phyloP scores from a whole-genome alignment of 148 eudicot species.

The Fagopyrum tataricum region DNA sequence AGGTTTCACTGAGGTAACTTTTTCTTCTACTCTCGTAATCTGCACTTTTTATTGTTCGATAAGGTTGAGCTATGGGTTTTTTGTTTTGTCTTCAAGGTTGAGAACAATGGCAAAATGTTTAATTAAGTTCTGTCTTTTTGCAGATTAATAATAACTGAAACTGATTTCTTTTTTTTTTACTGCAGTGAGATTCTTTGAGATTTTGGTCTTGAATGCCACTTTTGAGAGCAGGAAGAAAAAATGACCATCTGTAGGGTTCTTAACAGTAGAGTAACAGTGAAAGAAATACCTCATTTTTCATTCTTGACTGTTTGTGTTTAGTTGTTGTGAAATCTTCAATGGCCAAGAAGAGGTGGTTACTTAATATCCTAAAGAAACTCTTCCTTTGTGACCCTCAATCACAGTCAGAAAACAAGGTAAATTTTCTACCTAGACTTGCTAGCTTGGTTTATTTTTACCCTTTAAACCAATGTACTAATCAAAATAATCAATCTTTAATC shows the following conservation, averaged over 20 bases:
- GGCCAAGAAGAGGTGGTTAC: slow-evolving; percentile 69
- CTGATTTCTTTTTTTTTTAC: not conserved
- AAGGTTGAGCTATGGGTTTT: not conserved
- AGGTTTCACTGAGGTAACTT: not conserved
- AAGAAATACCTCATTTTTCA: not conserved
- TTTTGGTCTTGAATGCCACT: slow-evolving; percentile 9
- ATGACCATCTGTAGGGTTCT: not conserved
- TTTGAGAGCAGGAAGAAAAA: not conserved
- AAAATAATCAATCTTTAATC: not conserved
- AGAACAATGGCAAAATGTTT: not conserved
- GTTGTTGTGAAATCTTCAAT: slow-evolving; percentile 23
- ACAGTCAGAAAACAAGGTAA: slow-evolving; percentile 40
- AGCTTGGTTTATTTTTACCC: too few species aligned
- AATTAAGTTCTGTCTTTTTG: not conserved
- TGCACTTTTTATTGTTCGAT: not conserved
- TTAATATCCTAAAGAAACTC: slow-evolving; percentile 53
- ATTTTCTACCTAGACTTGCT: not conserved
- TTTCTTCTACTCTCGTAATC: not conserved
- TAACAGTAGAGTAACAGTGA: not conserved
- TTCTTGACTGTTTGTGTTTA: not conserved
- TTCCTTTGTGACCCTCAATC: slow-evolving; percentile 48
- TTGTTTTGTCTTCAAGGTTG: not conserved
- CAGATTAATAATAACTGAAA: not conserved
- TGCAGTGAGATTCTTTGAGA: slow-evolving; percentile 8
- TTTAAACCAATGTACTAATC: not conserved